Percentiles rank a stretch among this genome's conserved stretches.
phyloP scores from a whole-genome alignment of 495 filamentous ascomycete genomes.

The Daldinia childiae region DNA sequence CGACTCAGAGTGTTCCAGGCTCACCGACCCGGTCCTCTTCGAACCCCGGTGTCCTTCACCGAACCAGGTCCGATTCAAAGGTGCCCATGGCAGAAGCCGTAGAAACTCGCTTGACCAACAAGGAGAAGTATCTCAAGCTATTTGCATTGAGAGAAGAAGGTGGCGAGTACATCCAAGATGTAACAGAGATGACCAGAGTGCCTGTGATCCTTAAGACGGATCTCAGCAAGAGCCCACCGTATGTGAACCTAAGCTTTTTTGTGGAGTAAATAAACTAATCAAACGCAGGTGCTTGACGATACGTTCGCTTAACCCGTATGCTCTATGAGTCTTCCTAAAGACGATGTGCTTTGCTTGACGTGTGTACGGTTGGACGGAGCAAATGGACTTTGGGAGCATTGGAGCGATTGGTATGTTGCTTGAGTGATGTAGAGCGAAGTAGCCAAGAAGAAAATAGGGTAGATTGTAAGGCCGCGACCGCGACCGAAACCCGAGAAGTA shows the following conservation, averaged over 20 bases:
- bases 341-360: slow-evolving; percentile 26
- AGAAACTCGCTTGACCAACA: slow-evolving; percentile 85
- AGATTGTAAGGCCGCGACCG: slow-evolving; percentile 35
- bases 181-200: slow-evolving; percentile 95
- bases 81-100: slow-evolving; percentile 75
- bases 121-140: slow-evolving; percentile 92
- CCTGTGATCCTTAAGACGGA: slow-evolving; percentile 98
- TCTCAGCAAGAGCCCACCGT: slow-evolving; percentile 98
- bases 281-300: slow-evolving; percentile 88
- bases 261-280: slow-evolving; percentile 50
- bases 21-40: slow-evolving; percentile 85
- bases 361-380: slow-evolving; percentile 22
- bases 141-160: slow-evolving; percentile 92
- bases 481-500: slow-evolving; percentile 22
- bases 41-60: slow-evolving; percentile 76
- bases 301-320: slow-evolving; percentile 95
- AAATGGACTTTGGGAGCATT: slow-evolving; percentile 28
- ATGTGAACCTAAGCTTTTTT: slow-evolving; percentile 57
- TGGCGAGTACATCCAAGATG: slow-evolving; percentile 96
- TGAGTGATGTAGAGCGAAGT: slow-evolving; percentile 28
- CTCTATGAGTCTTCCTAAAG: slow-evolving; percentile 66
- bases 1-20: slow-evolving; percentile 95
- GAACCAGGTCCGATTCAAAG: slow-evolving; percentile 91
- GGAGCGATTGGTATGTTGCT: slow-evolving; percentile 27
- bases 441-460: slow-evolving; percentile 35